These are phyloP conservation scores for Umbelopsis sp. DNA, from an alignment of 192 early-diverging fungal species.

Conservation along the genomic window DNA sequence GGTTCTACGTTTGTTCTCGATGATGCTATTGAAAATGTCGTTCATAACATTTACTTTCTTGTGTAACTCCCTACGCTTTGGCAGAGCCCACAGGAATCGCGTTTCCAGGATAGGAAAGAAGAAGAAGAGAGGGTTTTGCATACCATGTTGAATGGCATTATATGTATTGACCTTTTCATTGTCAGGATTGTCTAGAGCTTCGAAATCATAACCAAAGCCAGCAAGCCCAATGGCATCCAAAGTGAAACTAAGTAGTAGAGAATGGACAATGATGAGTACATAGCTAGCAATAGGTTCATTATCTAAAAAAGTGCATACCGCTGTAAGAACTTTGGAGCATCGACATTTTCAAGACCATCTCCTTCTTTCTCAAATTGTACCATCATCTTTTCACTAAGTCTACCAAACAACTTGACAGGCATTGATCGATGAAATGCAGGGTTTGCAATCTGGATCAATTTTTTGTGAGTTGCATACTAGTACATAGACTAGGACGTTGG, in stretches of 20 bases:
- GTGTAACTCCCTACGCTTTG: conserved; percentile 9
- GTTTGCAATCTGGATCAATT: conserved; percentile 5
- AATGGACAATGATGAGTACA: background rate
- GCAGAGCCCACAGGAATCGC: conserved; percentile 4
- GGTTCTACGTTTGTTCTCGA: conserved; percentile 22
- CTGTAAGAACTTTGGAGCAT: background rate
- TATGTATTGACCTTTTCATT: conserved; percentile 16
- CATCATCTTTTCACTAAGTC: conserved; percentile 16
- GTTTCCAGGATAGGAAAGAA: conserved; percentile 25
- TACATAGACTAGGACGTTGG: no score
- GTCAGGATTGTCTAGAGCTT: conserved; percentile 14
- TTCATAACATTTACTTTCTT: conserved; percentile 13
- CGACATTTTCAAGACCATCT: background rate
- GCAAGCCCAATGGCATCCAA: conserved; percentile 34
- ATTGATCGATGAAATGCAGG: conserved; percentile 35
- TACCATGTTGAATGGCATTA: background rate
- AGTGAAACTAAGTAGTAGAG: background rate
- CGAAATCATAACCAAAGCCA: conserved; percentile 35
- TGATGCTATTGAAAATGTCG: conserved; percentile 17
- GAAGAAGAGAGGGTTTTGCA: background rate
- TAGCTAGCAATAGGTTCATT: background rate
- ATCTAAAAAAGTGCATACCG: background rate
- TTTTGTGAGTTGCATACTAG: no score
- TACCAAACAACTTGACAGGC: conserved; percentile 32
- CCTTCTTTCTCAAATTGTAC: background rate